phyloP scores from a whole-genome alignment of 371 early-diverging fungal species.

The Batkoa obscura region DNA sequence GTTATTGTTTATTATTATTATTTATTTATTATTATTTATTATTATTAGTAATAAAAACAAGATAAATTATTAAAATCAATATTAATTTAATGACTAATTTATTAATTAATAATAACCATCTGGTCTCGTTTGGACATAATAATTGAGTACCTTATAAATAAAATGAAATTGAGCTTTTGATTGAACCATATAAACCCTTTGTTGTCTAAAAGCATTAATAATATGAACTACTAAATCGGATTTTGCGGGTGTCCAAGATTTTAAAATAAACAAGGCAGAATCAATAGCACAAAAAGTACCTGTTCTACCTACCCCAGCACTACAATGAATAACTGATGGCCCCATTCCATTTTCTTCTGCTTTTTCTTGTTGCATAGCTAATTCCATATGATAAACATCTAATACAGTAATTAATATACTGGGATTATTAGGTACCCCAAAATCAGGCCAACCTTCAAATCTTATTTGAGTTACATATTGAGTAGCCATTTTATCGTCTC shows the following conservation, averaged over 20 bases:
- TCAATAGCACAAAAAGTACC: slow-evolving; percentile 81
- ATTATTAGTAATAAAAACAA: too few relatives aligned
- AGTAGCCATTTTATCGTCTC: not conserved
- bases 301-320: slow-evolving; percentile 95
- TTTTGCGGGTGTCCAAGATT: slow-evolving; percentile 5
- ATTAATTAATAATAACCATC: not conserved
- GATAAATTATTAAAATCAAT: too few relatives aligned
- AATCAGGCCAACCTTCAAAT: slow-evolving; percentile 80
- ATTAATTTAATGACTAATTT: too few relatives aligned
- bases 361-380: slow-evolving; percentile 9
- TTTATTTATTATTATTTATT: too few relatives aligned
- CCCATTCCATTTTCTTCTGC: slow-evolving; percentile 9
- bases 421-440: slow-evolving; percentile 40
- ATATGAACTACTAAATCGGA: slow-evolving; percentile 2
- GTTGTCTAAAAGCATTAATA: slow-evolving; percentile 1
- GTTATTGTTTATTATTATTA: too few relatives aligned
- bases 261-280: slow-evolving; percentile 16
- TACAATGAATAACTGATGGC: slow-evolving; percentile 55
- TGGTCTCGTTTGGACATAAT: not conserved
- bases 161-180: slow-evolving; percentile 1
- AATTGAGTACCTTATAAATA: not conserved
- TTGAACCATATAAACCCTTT: not conserved
- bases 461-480: slow-evolving; percentile 42
- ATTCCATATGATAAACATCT: slow-evolving; percentile 14
- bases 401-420: slow-evolving; percentile 21